Conservation (phyloP, 225 moss, liverwort and hornwort species). For the Neckera pumila region DNA sequence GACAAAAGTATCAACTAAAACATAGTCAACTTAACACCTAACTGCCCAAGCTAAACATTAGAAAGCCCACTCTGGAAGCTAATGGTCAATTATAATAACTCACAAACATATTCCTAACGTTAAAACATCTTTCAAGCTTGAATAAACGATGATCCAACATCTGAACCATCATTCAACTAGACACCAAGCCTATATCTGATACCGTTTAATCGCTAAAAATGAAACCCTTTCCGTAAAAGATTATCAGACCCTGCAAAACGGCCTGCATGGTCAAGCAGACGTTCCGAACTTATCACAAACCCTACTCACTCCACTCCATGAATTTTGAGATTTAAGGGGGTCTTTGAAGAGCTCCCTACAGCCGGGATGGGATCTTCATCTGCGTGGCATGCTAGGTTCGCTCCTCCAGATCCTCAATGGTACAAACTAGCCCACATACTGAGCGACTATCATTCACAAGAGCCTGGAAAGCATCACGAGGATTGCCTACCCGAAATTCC, state of each 20-base stretch:
- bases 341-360: neutral
- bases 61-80: neutral
- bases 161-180: neutral
- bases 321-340: neutral
- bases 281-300: neutral
- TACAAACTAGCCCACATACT: neutral
- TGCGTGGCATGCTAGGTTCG: neutral
- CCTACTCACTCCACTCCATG: neutral
- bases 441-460: neutral
- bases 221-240: neutral
- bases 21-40: neutral
- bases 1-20: neutral
- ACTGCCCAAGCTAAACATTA: neutral
- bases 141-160: neutral
- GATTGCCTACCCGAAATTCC: neutral
- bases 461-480: neutral
- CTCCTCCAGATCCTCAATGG: neutral
- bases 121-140: neutral
- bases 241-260: neutral
- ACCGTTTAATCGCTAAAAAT: neutral
- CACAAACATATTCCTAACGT: no score
- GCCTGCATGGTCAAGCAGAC: neutral
- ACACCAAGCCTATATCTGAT: neutral
- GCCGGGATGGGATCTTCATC: neutral
- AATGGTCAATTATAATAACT: neutral